Conservation (phyloP, 768 basidiomycete genomes). For the Suillus subalutaceus region DNA sequence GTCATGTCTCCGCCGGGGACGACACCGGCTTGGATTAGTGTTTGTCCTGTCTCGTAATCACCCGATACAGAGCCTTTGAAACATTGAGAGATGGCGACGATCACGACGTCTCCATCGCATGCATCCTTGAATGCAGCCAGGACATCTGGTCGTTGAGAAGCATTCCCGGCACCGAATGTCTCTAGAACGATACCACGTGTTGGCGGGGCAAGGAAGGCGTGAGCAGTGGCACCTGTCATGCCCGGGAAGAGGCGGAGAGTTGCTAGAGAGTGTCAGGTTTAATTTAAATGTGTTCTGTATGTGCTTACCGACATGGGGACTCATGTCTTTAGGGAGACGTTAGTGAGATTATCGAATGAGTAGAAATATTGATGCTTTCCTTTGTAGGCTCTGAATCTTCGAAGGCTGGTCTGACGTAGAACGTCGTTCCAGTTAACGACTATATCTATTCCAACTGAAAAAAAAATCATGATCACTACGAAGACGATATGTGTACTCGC, state of each 20-base stretch:
- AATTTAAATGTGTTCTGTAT: conserved; percentile 12
- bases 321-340: conserved; percentile 59
- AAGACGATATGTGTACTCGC: neutral
- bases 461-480: neutral
- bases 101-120: conserved; percentile 78
- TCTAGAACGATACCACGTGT: conserved; percentile 85
- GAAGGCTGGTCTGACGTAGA: conserved; percentile 76
- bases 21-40: conserved; percentile 72
- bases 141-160: conserved; percentile 79
- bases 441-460: conserved; percentile 85
- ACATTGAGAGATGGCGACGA: conserved; percentile 94
- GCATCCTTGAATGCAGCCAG: conserved; percentile 79
- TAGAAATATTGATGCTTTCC: conserved; percentile 35
- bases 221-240: conserved; percentile 73
- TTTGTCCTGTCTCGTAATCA: conserved; percentile 79
- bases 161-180: conserved; percentile 93
- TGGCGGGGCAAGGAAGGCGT: conserved; percentile 74
- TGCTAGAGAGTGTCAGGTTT: conserved; percentile 45
- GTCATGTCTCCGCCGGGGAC: conserved; percentile 93
- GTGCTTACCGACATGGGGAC: conserved; percentile 73
- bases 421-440: conserved; percentile 89
- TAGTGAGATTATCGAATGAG: conserved; percentile 11
- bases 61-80: conserved; percentile 83
- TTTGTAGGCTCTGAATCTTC: conserved; percentile 84
- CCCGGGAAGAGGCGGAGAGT: conserved; percentile 88